Base-by-base conservation (phyloP, 345 rosid species). In the Bretschneidera sinensis region DNA sequence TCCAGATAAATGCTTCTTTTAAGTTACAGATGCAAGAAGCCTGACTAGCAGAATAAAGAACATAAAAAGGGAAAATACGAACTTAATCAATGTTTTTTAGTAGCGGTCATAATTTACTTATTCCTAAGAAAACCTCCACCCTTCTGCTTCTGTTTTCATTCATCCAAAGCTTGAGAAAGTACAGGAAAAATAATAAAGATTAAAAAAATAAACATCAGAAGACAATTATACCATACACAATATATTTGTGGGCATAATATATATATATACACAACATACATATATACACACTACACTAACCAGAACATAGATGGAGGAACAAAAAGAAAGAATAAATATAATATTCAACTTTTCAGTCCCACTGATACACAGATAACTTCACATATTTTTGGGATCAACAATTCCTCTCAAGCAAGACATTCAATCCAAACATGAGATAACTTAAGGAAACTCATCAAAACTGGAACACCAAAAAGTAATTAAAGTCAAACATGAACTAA, bases 401-500 rank as follows among this genome's bases (percentile, higher is more conserved):
- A 39, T 39, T 39, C 45, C 45, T 28, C 8, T 28, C 33, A 28
- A 28, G 33, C 8, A 8, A 28, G 8, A 28, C 33, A 28, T 28
- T 28, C 33, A 28, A 28, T 28, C 8, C 3, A 28, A 28, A 28
- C 33, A 28, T 8, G 5, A 28, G 33, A 28, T 3, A 28, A n/a
- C n/a, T 8, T 9, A 49, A 21, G 18, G 20, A 18, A 49, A 15
- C 18, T 15, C 20, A 49, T 49, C 22, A 51, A 51, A 28, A 8
- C 3, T 28, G 5, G 17, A 45, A 60, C 25, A 25, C 17, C 17
- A 25, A 5, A 28, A 48, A 54, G 21, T 62, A n/a, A 28, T 53
- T 34, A 61, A 75, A 51, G 35, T 21, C 25, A 66, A 10, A 21
- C 53, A 21, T 31, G 52, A 35, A 57, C 24, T 64, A 17, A 54